Evolutionary conservation across 23 red algal genomes (phyloP), one percentile per base, ranked within the genome.

Genomic region (Gracilaria domingensis): DNA sequence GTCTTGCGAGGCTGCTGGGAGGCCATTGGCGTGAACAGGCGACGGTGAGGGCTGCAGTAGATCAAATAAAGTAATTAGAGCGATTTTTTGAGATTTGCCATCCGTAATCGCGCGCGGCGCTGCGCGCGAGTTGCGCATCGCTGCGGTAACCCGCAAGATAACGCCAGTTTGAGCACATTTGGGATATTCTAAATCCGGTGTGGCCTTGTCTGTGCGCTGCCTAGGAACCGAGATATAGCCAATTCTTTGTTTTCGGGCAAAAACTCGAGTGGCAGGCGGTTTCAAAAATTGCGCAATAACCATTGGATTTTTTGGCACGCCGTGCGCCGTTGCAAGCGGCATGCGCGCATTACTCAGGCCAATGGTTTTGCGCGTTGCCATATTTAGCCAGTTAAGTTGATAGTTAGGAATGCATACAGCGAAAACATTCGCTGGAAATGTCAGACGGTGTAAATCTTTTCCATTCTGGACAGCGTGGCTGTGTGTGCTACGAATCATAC

Each of bases 281-380:
- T 39, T 71, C 66, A 71, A 71, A 71, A 71, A 71, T 18, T 39
- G n/a, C 17, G 26, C 66, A 71, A 34, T 39, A 36, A 26, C 66
- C 66, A 25, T 3, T 36, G 66, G 28, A 35, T 16, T 71, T 29
- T 71, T 71, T 39, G 28, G 28, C 66, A 17, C 66, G 8, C 25
- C 25, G 30, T 35, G 14, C 30, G 30, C 4, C 35, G 35, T 16
- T 26, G 66, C 30, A 45, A 45, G 5, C 42, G 11, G 42, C 42
- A 11, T 11, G 42, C 42, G 42, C 42, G 42, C 42, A 7, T 4
- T 45, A 45, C 4, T 7, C 42, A 11, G 11, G 42, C 42, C 42
- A 45, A 45, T 45, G 11, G 42, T 45, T 11, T 11, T 4, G 11
- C 42, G 42, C 42, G 42, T 45, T 45, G 42, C 5, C 42, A 45